Percentiles rank a stretch among this genome's conserved stretches.
Evolutionary conservation across 768 basidiomycete genomes (phyloP).

Genomic region (Polyporus arcularius): DNA sequence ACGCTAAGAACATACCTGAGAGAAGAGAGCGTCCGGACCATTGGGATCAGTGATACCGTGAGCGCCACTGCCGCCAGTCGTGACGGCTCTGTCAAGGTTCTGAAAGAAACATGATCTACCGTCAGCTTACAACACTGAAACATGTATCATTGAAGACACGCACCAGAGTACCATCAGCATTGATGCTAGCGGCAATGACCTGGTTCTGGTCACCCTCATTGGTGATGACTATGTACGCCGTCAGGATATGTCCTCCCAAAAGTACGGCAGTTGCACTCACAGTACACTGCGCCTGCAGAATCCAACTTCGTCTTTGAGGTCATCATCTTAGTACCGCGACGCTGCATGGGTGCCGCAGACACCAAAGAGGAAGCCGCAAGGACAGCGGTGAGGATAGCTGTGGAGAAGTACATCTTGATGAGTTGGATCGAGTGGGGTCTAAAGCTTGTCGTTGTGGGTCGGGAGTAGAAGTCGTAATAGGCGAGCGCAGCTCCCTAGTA

Average conservation of each 20-base stretch:
- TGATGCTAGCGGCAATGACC: slow-evolving; percentile 44
- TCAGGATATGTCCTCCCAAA: background rate
- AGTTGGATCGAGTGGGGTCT: background rate
- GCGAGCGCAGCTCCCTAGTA: slow-evolving; percentile 17
- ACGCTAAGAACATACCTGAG: slow-evolving; percentile 10
- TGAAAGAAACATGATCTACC: background rate
- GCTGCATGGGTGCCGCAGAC: slow-evolving; percentile 11
- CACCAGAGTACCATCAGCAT: slow-evolving; percentile 43
- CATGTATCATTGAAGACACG: background rate
- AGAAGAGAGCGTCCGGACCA: slow-evolving; percentile 25
- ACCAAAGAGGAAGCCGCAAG: slow-evolving; percentile 11
- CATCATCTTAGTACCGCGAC: slow-evolving; percentile 13
- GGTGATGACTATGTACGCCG: slow-evolving; percentile 42
- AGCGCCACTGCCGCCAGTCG: slow-evolving; percentile 21
- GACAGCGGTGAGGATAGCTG: slow-evolving; percentile 4
- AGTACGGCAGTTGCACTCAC: background rate
- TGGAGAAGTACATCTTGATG: slow-evolving; percentile 10
- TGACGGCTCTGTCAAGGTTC: slow-evolving; percentile 21
- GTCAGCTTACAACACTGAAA: background rate
- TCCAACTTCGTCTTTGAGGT: slow-evolving; percentile 5
- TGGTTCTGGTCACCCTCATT: slow-evolving; percentile 49
- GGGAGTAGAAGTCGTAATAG: background rate
- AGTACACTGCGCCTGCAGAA: slow-evolving; percentile 16
- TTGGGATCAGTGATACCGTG: slow-evolving; percentile 20
- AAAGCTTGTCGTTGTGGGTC: background rate